Evolutionary conservation across 129 eudicot genomes (phyloP).

Genomic region (Logfia minima): DNA sequence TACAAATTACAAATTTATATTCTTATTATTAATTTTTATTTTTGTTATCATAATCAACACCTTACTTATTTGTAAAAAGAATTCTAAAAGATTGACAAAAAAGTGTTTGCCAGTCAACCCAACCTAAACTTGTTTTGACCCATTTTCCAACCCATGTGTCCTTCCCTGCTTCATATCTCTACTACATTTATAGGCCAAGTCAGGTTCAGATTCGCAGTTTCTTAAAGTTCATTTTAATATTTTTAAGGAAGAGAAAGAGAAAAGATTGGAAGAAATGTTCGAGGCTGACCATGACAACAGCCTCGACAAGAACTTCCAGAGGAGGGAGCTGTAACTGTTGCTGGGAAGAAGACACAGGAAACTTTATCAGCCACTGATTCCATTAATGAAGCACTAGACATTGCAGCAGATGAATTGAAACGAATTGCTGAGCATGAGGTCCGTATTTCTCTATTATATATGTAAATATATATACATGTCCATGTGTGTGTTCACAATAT

Average conservation of each 20-base stretch:
- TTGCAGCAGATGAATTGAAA: conserved; percentile 73
- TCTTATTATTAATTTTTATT: not conserved
- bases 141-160: not conserved
- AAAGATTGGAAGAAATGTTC: conserved; percentile 93
- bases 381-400: conserved; percentile 85
- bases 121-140: not conserved
- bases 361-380: conserved; percentile 81
- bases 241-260: conserved; percentile 93
- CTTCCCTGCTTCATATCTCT: not conserved
- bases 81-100: not conserved
- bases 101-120: not conserved
- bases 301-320: conserved; percentile 90
- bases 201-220: not conserved
- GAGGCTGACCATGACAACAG: conserved; percentile 73
- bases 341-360: conserved; percentile 93
- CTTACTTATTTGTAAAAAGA: not conserved
- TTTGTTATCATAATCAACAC: not conserved
- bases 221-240: not conserved
- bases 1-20: not conserved
- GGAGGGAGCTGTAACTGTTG: conserved; percentile 81
- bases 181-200: not conserved
- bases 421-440: conserved; percentile 91
- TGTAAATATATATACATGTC: not conserved
- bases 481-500: not conserved
- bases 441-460: not conserved